Evolutionary conservation across 352 stramenopile species (phyloP), one percentile per base, ranked within the genome.

Genomic region (Pythium sp.): DNA sequence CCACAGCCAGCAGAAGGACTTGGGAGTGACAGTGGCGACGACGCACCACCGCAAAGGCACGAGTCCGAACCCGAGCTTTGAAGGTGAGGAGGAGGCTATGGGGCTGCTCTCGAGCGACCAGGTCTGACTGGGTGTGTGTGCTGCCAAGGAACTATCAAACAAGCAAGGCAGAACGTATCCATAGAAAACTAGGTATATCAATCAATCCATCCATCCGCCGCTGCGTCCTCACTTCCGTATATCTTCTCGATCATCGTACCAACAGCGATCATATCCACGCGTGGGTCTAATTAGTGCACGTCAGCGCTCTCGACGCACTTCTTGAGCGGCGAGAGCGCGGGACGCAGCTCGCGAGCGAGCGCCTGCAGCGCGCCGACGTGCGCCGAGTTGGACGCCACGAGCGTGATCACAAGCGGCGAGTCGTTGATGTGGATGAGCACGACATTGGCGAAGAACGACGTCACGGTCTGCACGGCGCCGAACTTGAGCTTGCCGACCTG

Each of bases 401-500:
- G 76, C 49, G 86, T 94, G 66, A 92, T 80, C 61, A 94, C 86
- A 43, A 94, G 77, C 49, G 86, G 86, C 60, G 80, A 70, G 63
- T 90, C 72, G 73, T 94, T 92, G 55, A 92, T 79, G 76, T 94
- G 86, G 38, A 94, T 74, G 41, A 94, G 72, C 68, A 90, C 86
- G 58, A 90, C 77, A 57, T 81, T 74, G 55, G 80, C 80, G 61
- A 89, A 94, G 74, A 92, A 94, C 12, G 78, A 81, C 58, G 84
- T 94, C 56, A 93, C 73, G 58, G 75, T 90, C 62, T 87, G 71
- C 61, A 94, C 84, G 7, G 70, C 71, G 32, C 84, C 86, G 63
- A 94, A 93, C 64, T 89, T 84, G 70, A 94, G 81, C 71, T 94
- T 94, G 24, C 86, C 86, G 14, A 92, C 74, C 76, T 94, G 86